Base-by-base conservation (phyloP, 2,329 filamentous ascomycete species). In the Chaetomium globosum region DNA sequence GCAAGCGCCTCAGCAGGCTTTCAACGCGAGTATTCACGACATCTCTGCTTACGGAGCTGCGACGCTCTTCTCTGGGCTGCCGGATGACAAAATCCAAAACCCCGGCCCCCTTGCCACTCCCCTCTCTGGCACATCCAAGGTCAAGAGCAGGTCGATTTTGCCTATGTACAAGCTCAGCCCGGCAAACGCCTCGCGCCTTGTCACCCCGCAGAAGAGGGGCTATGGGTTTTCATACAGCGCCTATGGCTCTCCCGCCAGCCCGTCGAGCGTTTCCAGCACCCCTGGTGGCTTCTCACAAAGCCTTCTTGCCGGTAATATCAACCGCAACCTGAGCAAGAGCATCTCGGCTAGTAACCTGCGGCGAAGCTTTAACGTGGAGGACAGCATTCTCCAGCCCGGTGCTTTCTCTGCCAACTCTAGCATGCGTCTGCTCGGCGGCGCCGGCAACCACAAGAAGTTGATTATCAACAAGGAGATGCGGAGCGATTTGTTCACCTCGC, bases 201-300 rank as follows among this genome's bases (percentile, higher is more conserved):
- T 88, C 33, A 97, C 93, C 0, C 93, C 93, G 0, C 91, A 93
- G 71, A 94, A 92, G 79, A 86, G 90, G 63, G 92, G 92, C 5
- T 97, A 92, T 74, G 94, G 94, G 2, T 96, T 97, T 76, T 93
- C 90, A 1, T 97, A 97, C 78, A 96, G 93, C 69, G 93, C 89
- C 2, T 97, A 96, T 72, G 92, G 92, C 53, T 93, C 90, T 1
- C 93, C 94, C 6, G 87, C 82, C 64, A 91, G 87, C 70, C 85
- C 85, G 26, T 85, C 89, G 4, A 87, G 89, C 74, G 83, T 81
- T 46, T 81, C 85, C 52, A 92, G 89, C 75, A 90, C 90, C 7
- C 90, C 91, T 5, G 87, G 86, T 46, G 83, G 82, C 21, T 79
- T 90, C 59, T 85, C 86, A 28, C 87, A 86, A 73, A 93, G 88